Conservation (phyloP, 1,284 basidiomycete genomes). For the Grifola frondosa region DNA sequence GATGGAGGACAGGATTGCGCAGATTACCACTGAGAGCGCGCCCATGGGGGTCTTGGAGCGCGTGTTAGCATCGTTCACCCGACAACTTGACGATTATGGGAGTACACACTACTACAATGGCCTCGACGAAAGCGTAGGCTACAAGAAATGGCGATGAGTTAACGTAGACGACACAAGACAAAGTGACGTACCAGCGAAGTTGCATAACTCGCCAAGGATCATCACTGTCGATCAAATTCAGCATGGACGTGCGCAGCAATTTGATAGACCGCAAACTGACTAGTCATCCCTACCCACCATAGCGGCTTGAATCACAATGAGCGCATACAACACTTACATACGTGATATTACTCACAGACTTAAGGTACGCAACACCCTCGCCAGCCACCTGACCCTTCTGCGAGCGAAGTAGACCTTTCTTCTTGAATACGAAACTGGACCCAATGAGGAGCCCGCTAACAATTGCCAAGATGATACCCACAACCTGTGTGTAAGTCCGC, state of each 20-base stretch:
- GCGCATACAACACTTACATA: conserved; percentile 7
- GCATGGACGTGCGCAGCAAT: conserved; percentile 4
- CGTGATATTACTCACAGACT: conserved; percentile 59
- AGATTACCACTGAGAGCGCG: conserved; percentile 94
- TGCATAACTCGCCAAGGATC: conserved; percentile 80
- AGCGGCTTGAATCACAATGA: conserved; percentile 44
- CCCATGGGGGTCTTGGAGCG: conserved; percentile 83
- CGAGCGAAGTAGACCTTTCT: conserved; percentile 81
- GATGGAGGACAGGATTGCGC: conserved; percentile 89
- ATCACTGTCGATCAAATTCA: conserved; percentile 53
- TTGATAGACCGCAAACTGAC: conserved; percentile 40
- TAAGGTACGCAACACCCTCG: conserved; percentile 94
- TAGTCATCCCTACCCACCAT: conserved; percentile 88
- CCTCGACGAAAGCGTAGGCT: conserved; percentile 90
- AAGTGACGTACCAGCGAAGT: conserved; percentile 66
- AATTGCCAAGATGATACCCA: conserved; percentile 82
- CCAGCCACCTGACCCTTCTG: conserved; percentile 75
- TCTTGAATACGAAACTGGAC: conserved; percentile 94
- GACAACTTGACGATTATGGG: conserved; percentile 3
- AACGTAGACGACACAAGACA: background rate
- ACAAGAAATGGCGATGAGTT: conserved; percentile 21
- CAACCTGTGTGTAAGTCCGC: conserved; percentile 43
- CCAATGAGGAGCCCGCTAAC: conserved; percentile 89
- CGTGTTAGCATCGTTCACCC: conserved; percentile 1
- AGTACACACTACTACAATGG: conserved; percentile 75